Base-by-base conservation (phyloP, 208 protist species). In the Novymonas esmeraldas region DNA sequence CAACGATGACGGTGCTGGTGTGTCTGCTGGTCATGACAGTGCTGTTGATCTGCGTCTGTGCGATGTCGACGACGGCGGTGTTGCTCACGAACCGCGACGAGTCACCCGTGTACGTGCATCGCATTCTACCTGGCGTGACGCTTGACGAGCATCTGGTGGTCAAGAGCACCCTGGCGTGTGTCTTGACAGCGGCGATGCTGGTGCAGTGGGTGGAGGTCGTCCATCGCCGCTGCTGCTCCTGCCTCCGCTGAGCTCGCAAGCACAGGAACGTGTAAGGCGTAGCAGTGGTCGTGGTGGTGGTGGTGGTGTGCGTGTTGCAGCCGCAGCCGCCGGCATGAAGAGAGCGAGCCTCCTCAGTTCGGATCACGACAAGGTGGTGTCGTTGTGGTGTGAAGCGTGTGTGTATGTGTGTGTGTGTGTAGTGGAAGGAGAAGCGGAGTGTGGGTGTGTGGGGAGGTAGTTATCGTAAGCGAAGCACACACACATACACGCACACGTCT, bases 181-280 rank as follows among this genome's bases (percentile, higher is more conserved):
- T 74, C 13, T 45, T 68, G 10, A 42, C n/a, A 0, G 24, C 44
- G 41, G 69, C 69, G 36, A 74, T 74, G 69, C 3, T 66, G 39
- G 69, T 74, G 60, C 69, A 74, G 54, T 74, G 69, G 54, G 67
- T 73, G 46, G 75, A 81, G 46, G 36, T 75, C 24, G 26, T 62
- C 28, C 66, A 81, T 20, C 52, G 69, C 14, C 7, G 52, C 20
- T 58, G 38, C 20, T 41, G 55, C 63, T 42, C 7, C 54, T 38
- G 60, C 46, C 58, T 51, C 62, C 45, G 54, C 51, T 75, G 16
- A 66, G 13, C 44, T 6, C 36, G 7, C n/a, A 20, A 5, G 18
- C 42, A 24, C 10, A 52, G 20, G 20, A 16, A 26, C 24, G 24
- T 22, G 31, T 18, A 28, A 34, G 13, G 48, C n/a, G 26, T 14